Conservation (phyloP, 2,329 filamentous ascomycete genomes). For the Paecilomyces dactylethromorphus region DNA sequence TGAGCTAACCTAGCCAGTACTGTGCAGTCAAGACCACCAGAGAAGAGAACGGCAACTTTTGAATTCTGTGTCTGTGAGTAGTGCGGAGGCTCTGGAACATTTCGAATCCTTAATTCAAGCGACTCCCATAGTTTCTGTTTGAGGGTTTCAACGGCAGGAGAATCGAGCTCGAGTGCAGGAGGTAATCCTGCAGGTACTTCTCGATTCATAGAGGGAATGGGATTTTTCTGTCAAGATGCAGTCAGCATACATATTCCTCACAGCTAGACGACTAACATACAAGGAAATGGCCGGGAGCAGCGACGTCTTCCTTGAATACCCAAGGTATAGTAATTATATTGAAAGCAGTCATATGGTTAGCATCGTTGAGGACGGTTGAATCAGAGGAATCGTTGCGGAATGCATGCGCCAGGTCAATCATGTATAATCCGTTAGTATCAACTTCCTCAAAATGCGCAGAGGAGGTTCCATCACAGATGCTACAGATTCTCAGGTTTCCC, state of each 20-base stretch:
- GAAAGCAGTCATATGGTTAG: neutral
- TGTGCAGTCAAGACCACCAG: slow-evolving; percentile 89
- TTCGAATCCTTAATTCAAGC: slow-evolving; percentile 56
- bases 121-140: slow-evolving; percentile 53
- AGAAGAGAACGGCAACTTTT: slow-evolving; percentile 75
- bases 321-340: slow-evolving; percentile 8
- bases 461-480: slow-evolving; percentile 54
- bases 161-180: slow-evolving; percentile 29
- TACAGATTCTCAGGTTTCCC: slow-evolving; percentile 59
- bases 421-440: slow-evolving; percentile 75
- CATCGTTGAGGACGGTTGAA: neutral
- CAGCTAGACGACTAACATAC: slow-evolving; percentile 20
- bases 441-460: slow-evolving; percentile 65
- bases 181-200: slow-evolving; percentile 21
- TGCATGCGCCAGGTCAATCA: slow-evolving; percentile 47
- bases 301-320: slow-evolving; percentile 4
- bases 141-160: slow-evolving; percentile 49
- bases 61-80: slow-evolving; percentile 19
- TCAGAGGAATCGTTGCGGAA: neutral
- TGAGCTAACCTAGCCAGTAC: slow-evolving; percentile 75
- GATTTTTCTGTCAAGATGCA: slow-evolving; percentile 24
- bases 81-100: slow-evolving; percentile 55
- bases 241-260: neutral
- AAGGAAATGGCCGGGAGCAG: slow-evolving; percentile 8
- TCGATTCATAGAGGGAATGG: slow-evolving; percentile 41